phyloP scores from a whole-genome alignment of 1,284 basidiomycete species.

The Ceratobasidium papillatum region DNA sequence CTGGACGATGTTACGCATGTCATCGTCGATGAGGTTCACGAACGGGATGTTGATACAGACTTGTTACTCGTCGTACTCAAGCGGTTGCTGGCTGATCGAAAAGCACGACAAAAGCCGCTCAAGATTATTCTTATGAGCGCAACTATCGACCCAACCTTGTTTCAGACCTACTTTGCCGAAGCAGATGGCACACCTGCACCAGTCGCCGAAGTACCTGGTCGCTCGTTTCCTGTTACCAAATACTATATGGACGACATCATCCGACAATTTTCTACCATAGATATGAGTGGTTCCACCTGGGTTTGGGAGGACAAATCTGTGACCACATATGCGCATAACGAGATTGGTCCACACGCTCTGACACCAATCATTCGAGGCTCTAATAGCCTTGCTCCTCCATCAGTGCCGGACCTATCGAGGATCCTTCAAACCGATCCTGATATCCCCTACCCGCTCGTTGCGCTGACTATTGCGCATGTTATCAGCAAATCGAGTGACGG shows the following conservation, averaged over 20 bases:
- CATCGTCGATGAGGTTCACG: constrained; percentile 96
- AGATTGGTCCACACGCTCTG: constrained; percentile 61
- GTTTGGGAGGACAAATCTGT: constrained; percentile 82
- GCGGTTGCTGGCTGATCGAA: constrained; percentile 81
- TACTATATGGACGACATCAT: constrained; percentile 86
- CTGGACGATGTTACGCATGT: constrained; percentile 91
- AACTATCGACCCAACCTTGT: constrained; percentile 90
- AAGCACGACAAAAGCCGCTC: constrained; percentile 75
- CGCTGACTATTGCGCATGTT: constrained; percentile 83
- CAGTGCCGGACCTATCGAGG: not conserved
- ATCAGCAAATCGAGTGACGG: constrained; percentile 80
- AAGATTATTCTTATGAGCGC: constrained; percentile 96
- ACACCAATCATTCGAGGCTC: constrained; percentile 47
- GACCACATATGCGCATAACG: constrained; percentile 75
- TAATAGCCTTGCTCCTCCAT: constrained; percentile 41
- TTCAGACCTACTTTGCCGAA: constrained; percentile 87
- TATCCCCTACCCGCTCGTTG: constrained; percentile 84
- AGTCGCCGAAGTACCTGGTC: constrained; percentile 89
- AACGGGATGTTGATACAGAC: constrained; percentile 95
- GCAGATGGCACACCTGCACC: constrained; percentile 69
- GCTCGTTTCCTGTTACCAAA: constrained; percentile 88
- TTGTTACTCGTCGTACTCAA: constrained; percentile 91
- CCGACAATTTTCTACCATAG: constrained; percentile 46
- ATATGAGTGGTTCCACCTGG: constrained; percentile 60
- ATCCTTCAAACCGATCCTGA: constrained; percentile 73